phyloP scores from a whole-genome alignment of 1,284 basidiomycete species.

The Sporisorium sorghi region DNA sequence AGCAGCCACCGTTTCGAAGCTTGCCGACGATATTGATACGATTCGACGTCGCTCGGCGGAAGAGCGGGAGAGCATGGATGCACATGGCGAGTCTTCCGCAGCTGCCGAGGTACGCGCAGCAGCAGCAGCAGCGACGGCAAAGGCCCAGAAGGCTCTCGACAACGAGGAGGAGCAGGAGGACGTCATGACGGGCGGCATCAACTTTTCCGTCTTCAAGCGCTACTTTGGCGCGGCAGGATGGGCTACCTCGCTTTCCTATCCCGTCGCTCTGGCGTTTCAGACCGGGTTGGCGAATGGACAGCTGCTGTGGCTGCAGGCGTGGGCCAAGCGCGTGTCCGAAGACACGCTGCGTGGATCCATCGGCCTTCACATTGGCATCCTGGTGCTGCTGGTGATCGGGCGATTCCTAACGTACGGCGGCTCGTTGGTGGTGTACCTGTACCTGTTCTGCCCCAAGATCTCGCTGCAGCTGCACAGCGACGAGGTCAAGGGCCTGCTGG shows the following conservation, averaged over 20 bases:
- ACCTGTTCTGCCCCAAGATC: background rate
- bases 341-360: slow-evolving; percentile 11
- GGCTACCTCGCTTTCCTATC: slow-evolving; percentile 1
- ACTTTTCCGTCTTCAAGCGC: slow-evolving; percentile 10
- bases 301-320: slow-evolving; percentile 19
- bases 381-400: background rate
- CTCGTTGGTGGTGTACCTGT: slow-evolving; percentile 6
- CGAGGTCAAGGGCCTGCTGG: slow-evolving; percentile 20
- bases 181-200: slow-evolving; percentile 10
- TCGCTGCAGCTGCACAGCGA: slow-evolving; percentile 21
- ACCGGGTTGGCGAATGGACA: slow-evolving; percentile 11
- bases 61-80: background rate
- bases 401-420: slow-evolving; percentile 4
- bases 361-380: slow-evolving; percentile 7
- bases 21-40: slow-evolving; percentile 13
- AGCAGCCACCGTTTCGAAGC: slow-evolving; percentile 1
- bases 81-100: slow-evolving; percentile 6
- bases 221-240: slow-evolving; percentile 17
- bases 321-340: slow-evolving; percentile 12
- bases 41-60: slow-evolving; percentile 13
- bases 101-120: slow-evolving; percentile 11
- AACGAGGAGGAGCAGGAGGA: slow-evolving; percentile 21
- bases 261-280: slow-evolving; percentile 2
- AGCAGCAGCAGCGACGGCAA: slow-evolving; percentile 10
- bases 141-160: slow-evolving; percentile 11